Conservation (phyloP, 495 filamentous ascomycete genomes). For the Cercophora samala region DNA sequence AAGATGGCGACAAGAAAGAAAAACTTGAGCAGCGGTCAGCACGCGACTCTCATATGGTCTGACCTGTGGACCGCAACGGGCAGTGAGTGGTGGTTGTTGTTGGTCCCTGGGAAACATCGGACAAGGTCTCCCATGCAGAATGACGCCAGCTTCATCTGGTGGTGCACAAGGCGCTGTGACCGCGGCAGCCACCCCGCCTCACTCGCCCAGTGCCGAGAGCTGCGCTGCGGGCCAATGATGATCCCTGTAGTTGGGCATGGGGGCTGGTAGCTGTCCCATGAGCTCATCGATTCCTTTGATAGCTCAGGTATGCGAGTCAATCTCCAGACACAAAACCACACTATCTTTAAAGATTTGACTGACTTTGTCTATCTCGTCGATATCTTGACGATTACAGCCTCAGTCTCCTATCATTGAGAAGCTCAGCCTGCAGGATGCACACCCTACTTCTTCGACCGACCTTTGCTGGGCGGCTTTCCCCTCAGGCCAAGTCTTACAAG, state of each 20-base stretch:
- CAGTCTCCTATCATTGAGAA: not conserved
- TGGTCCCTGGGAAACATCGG: not conserved
- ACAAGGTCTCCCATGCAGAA: conserved; percentile 3
- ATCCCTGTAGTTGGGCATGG: not conserved
- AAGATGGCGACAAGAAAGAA: not conserved
- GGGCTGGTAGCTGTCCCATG: not conserved
- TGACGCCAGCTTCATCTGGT: conserved; percentile 7
- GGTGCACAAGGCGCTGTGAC: not conserved
- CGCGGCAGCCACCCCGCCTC: not conserved
- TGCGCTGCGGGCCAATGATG: not conserved
- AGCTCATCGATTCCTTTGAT: not conserved
- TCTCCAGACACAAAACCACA: not conserved
- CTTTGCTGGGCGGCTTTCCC: not conserved
- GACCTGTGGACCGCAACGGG: not conserved
- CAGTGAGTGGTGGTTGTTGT: not conserved
- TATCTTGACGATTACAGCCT: not conserved
- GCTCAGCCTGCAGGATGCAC: not conserved
- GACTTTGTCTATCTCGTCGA: not conserved
- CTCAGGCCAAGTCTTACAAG: not conserved
- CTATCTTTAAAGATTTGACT: not conserved
- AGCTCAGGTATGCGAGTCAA: not conserved
- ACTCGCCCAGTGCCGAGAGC: not conserved
- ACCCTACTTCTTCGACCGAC: not conserved
- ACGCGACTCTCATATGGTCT: conserved; percentile 8
- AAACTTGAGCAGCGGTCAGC: not conserved